phyloP scores from a whole-genome alignment of 2,329 filamentous ascomycete species.

The Alternaria brassicae region DNA sequence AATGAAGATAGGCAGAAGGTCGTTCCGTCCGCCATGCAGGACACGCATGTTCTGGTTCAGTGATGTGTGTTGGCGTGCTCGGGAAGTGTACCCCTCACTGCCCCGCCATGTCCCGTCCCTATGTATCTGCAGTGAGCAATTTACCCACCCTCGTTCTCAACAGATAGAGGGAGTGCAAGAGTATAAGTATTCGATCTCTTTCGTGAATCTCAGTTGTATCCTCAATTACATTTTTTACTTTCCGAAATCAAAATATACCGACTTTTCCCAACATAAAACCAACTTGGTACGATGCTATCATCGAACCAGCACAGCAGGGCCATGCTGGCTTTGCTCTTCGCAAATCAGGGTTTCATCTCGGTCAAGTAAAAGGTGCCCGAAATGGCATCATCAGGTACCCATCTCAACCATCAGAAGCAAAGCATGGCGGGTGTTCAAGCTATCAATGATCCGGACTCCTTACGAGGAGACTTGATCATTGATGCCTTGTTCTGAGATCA shows the following conservation, averaged over 20 bases:
- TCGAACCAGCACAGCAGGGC: constrained; percentile 14
- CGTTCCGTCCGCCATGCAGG: background rate
- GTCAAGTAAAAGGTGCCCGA: constrained; percentile 21
- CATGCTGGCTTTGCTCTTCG: constrained; percentile 7
- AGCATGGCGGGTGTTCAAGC: constrained; percentile 32
- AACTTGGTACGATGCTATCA: constrained; percentile 23
- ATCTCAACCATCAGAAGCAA: constrained; percentile 30
- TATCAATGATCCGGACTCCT: background rate
- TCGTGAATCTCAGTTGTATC: too few relatives aligned
- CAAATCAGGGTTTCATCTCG: constrained; percentile 2
- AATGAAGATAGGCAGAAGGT: background rate
- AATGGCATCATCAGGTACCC: constrained; percentile 25
- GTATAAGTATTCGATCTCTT: constrained; percentile 1
- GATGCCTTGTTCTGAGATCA: constrained; percentile 29
- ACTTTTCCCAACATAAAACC: background rate
- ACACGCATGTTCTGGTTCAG: background rate
- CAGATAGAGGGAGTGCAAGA: background rate
- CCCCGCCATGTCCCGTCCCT: constrained; percentile 18
- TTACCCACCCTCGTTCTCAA: constrained; percentile 4
- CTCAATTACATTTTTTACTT: background rate
- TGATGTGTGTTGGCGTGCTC: constrained; percentile 5
- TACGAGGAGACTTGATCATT: background rate
- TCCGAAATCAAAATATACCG: background rate
- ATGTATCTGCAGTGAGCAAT: constrained; percentile 15
- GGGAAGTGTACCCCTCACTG: constrained; percentile 20